A percentile compares a stretch with the other conserved stretches of the same genome.
Evolutionary conservation across 768 basidiomycete species (phyloP).

Genomic region (Mycena polygramma): DNA sequence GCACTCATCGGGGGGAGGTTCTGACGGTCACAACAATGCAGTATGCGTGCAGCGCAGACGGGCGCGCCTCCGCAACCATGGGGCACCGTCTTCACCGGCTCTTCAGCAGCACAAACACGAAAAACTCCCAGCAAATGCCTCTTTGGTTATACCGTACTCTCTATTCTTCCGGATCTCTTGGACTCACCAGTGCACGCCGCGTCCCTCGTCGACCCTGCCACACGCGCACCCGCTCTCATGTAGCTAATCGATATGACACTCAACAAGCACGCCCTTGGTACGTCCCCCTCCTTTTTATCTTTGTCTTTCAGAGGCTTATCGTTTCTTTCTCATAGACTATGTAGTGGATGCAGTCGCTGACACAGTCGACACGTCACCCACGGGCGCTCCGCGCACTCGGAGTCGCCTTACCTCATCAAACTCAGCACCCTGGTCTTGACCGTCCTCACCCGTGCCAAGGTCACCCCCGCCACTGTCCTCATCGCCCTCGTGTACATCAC

Average conservation of each 20-base stretch:
- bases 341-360: constrained; percentile 76
- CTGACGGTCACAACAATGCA: too few species aligned
- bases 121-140: too few species aligned
- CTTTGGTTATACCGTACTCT: too few species aligned
- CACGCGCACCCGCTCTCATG: constrained; percentile 75
- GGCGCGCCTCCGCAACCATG: too few species aligned
- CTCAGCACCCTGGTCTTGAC: constrained; percentile 71
- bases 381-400: constrained; percentile 46
- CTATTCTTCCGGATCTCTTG: too few species aligned
- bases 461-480: constrained; percentile 76
- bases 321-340: constrained; percentile 62
- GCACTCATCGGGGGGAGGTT: too few species aligned
- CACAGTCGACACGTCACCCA: constrained; percentile 68
- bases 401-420: constrained; percentile 54
- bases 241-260: constrained; percentile 78
- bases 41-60: too few species aligned
- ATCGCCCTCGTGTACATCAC: constrained; percentile 83
- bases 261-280: constrained; percentile 73
- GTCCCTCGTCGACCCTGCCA: constrained; percentile 70
- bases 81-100: too few species aligned
- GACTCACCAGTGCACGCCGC: constrained; percentile 7
- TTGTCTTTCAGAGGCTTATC: neutral
- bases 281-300: constrained; percentile 45
- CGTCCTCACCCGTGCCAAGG: constrained; percentile 80
- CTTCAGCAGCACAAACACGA: too few species aligned